Evolutionary conservation across 345 rosid species (phyloP), one percentile per base, ranked within the genome.

Genomic region (Geranium brycei): DNA sequence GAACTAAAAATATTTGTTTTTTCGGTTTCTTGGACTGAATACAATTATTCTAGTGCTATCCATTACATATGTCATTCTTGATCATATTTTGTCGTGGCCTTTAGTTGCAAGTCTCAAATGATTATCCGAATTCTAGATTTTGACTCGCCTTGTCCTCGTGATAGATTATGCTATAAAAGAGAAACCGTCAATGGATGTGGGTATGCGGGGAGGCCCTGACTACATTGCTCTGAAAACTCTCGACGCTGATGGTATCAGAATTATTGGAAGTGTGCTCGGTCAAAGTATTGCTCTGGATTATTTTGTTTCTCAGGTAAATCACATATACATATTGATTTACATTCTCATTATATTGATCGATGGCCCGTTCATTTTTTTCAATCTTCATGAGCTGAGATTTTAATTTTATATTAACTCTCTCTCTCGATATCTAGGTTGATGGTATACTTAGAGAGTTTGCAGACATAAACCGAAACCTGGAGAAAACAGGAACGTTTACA

Each of bases 371-470:
- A 11, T 19, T 19, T 59, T 18, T 31, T 4, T 64, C 13, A 8
- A 11, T 47, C 13, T 47, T 47, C 13, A 35, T 10, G 58, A 32
- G 51, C 63, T 66, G 60, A 8, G 7, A n/a, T 17, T n/a, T 18
- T 53, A 58, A 19, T 23, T 63, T 40, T 53, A 60, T 47, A 51
- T 57, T 51, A 7, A 14, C 58, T 15, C 53, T 23, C 53, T 23
- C 6, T 5, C 40, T 57, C 38, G n/a, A 60, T 62, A n/a, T 58
- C n/a, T 73, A 87, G 96, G 91, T 92, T 68, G 93, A 92, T 71
- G 89, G 89, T 62, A 79, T 91, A 89, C 92, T 91, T 62, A 91
- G 89, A 82, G 96, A 89, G 79, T 91, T 91, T 84, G 96, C 96
- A 4, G 84, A 81, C 66, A 87, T 91, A 80, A 91, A 91, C 67